Base-by-base conservation (phyloP, 306 rosid genomes). In the Prosopis cineraria region DNA sequence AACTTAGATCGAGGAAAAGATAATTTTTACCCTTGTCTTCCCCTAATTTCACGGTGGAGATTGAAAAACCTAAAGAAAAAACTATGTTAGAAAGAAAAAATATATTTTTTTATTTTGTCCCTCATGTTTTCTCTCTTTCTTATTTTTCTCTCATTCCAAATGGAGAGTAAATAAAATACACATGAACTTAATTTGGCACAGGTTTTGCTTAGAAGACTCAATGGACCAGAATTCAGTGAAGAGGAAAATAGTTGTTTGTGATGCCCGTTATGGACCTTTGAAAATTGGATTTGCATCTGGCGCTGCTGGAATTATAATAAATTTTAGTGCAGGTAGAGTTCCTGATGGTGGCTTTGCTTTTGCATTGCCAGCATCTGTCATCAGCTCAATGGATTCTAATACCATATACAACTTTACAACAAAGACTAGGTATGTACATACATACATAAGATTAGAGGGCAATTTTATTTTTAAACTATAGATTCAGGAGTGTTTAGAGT, bases 221-320 rank as follows among this genome's bases (percentile, higher is more conserved):
- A 29, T 83, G 79, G 80, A 78, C 53, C 1, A 34, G 17, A 52
- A 79, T 0, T 39, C 43, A 62, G 81, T 81, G 1, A 31, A 71
- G 24, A 86, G 86, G 8, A 88, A 83, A 78, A 88, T 85, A 70
- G 78, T 88, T 53, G 44, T 85, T 0, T 85, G 89, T 4, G 89
- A 88, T 0, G 39, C 1, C 41, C 0, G 0, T 5, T 22, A 4
- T 40, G 33, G 33, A 22, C 33, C 72, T 3, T 2, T 1, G 17
- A 6, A 40, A 24, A 16, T 20, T 20, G 72, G 52, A 6, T 22
- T 67, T 37, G 70, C 47, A 37, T 65, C 72, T 1, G 79, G 75
- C 3, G 80, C 80, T 7, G 34, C 14, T 27, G 91, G 89, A 16
- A 13, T 52, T n/a, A 11, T 65, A 65, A 8, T 65, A 24, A 24